Evolutionary conservation across 2,329 filamentous ascomycete genomes (phyloP).

Genomic region (Fusarium sublunatum): DNA sequence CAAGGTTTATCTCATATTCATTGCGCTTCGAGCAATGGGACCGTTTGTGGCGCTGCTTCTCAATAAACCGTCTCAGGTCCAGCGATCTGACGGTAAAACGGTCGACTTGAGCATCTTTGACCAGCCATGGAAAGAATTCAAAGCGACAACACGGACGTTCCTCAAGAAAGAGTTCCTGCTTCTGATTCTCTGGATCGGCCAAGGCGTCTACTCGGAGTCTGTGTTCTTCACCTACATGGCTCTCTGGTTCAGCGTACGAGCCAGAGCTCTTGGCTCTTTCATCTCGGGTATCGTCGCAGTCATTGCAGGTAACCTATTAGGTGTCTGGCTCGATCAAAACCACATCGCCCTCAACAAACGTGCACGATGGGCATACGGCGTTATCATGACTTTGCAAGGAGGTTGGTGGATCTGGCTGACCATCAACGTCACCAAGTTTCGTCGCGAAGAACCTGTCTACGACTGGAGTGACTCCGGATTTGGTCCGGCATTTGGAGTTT

Average conservation of each 20-base stretch:
- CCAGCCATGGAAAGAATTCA: constrained; percentile 66
- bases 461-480: constrained; percentile 74
- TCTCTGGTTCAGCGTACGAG: constrained; percentile 75
- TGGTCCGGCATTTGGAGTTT: constrained; percentile 71
- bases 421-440: constrained; percentile 69
- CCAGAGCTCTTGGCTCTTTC: constrained; percentile 71
- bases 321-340: constrained; percentile 68
- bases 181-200: constrained; percentile 71
- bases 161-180: constrained; percentile 69
- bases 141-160: constrained; percentile 66
- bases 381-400: constrained; percentile 67
- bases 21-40: constrained; percentile 70
- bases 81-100: constrained; percentile 69
- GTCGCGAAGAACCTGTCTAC: constrained; percentile 63
- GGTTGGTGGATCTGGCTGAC: constrained; percentile 78
- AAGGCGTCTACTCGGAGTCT: constrained; percentile 72
- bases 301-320: constrained; percentile 70
- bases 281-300: constrained; percentile 73
- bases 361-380: constrained; percentile 62
- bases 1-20: constrained; percentile 73
- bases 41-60: constrained; percentile 70
- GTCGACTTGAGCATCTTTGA: constrained; percentile 68
- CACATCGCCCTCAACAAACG: constrained; percentile 63
- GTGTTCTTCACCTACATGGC: constrained; percentile 59
- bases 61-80: constrained; percentile 66